Percentiles rank a stretch among this genome's conserved stretches.
phyloP scores from a whole-genome alignment of 1,139 yeast genomes.

The Sugiyamaella pinicola region DNA sequence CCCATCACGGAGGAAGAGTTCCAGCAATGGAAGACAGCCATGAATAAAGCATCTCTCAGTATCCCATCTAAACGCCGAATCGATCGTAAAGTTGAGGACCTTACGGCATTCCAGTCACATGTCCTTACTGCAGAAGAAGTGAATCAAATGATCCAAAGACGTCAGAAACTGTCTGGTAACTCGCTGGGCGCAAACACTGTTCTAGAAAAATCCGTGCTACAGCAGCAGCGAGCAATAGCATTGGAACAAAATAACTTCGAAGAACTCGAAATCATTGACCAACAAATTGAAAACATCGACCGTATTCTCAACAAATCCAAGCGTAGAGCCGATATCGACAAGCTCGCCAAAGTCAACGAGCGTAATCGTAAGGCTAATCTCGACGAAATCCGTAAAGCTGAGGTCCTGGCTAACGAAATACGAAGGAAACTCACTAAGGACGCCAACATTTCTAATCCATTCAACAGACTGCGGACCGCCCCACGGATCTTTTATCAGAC shows the following conservation, averaged over 20 bases:
- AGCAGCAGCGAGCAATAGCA: slow-evolving; percentile 78
- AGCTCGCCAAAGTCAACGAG: slow-evolving; percentile 68
- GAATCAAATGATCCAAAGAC: slow-evolving; percentile 74
- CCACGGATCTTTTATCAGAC: slow-evolving; percentile 75
- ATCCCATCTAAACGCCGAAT: slow-evolving; percentile 68
- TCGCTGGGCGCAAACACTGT: slow-evolving; percentile 76
- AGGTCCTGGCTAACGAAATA: slow-evolving; percentile 60
- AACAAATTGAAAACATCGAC: slow-evolving; percentile 51
- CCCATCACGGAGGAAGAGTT: slow-evolving; percentile 71
- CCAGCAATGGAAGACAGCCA: slow-evolving; percentile 63
- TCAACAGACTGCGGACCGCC: slow-evolving; percentile 82
- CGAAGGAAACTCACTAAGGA: slow-evolving; percentile 51
- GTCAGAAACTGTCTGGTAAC: slow-evolving; percentile 60
- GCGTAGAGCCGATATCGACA: slow-evolving; percentile 35
- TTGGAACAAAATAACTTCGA: slow-evolving; percentile 60
- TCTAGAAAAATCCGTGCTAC: slow-evolving; percentile 67
- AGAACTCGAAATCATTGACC: slow-evolving; percentile 56
- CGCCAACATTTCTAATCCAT: slow-evolving; percentile 72
- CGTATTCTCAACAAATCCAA: slow-evolving; percentile 32
- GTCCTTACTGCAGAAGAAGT: slow-evolving; percentile 76
- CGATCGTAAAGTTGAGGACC: slow-evolving; percentile 63
- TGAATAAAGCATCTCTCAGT: slow-evolving; percentile 59
- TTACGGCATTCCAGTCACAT: slow-evolving; percentile 62
- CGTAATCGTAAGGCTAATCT: slow-evolving; percentile 83
- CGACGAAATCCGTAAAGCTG: slow-evolving; percentile 78